These are phyloP conservation scores for Cyberlindnera sargentensis DNA, from an alignment of 805 yeast genomes.

Conservation along the genomic window DNA sequence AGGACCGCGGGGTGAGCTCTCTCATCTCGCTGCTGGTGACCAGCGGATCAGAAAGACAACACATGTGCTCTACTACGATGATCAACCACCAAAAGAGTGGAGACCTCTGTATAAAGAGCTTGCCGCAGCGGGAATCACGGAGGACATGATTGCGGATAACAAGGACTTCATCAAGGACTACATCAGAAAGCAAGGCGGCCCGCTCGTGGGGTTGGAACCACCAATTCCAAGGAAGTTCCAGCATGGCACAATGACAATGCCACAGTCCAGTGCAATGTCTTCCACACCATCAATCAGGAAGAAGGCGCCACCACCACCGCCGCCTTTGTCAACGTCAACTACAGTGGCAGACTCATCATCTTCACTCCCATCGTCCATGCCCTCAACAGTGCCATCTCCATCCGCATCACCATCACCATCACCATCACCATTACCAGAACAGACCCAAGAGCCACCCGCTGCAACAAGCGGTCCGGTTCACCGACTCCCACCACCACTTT, in stretches of 20 bases:
- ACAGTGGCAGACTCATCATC: constrained; percentile 2
- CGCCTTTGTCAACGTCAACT: constrained; percentile 25
- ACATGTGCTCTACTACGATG: constrained; percentile 67
- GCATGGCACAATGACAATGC: constrained; percentile 27
- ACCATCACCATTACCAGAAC: constrained; percentile 5
- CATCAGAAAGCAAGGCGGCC: constrained; percentile 67
- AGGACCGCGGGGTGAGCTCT: constrained; percentile 26
- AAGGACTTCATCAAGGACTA: constrained; percentile 76
- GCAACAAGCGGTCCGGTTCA: constrained; percentile 8
- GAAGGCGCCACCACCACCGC: constrained; percentile 39
- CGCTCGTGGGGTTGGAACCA: constrained; percentile 77
- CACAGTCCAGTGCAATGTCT: constrained; percentile 5
- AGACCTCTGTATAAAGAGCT: constrained; percentile 63
- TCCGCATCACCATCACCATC: constrained; percentile 7
- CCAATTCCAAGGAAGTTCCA: constrained; percentile 67
- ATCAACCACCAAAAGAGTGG: constrained; percentile 82
- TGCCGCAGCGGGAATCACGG: constrained; percentile 72
- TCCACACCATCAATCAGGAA: constrained; percentile 27
- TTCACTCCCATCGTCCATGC: constrained; percentile 5
- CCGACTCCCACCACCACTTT: constrained; percentile 23
- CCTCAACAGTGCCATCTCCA: constrained; percentile 10
- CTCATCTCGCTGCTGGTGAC: constrained; percentile 26
- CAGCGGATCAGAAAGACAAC: constrained; percentile 50
- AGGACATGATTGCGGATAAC: constrained; percentile 85
- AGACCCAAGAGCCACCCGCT: neutral